Percentiles rank a stretch among this genome's conserved stretches.
Evolutionary conservation across 2,329 filamentous ascomycete species (phyloP).

Genomic region (Colletotrichum euphorbiae): DNA sequence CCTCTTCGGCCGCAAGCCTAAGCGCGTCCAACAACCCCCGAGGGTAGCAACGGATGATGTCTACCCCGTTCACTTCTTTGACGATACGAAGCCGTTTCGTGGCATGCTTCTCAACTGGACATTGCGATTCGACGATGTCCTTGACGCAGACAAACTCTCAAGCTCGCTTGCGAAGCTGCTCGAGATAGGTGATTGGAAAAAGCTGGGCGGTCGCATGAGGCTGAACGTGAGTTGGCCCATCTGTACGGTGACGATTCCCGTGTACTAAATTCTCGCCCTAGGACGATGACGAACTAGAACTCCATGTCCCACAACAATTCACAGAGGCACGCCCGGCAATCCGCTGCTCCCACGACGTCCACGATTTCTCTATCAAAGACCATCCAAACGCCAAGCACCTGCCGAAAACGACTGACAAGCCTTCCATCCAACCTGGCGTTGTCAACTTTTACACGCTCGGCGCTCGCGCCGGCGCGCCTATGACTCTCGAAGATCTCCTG

Average conservation of each 20-base stretch:
- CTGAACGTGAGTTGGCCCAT: slow-evolving; percentile 46
- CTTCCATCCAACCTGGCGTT: slow-evolving; percentile 37
- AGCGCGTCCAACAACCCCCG: slow-evolving; percentile 17
- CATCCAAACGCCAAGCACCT: slow-evolving; percentile 55
- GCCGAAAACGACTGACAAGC: slow-evolving; percentile 45
- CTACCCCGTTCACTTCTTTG: slow-evolving; percentile 49
- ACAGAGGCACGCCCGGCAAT: slow-evolving; percentile 52
- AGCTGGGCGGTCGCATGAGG: slow-evolving; percentile 59
- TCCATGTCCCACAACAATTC: slow-evolving; percentile 49
- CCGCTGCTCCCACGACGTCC: slow-evolving; percentile 51
- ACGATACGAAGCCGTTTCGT: slow-evolving; percentile 44
- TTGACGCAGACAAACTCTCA: slow-evolving; percentile 55
- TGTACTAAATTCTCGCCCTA: not conserved
- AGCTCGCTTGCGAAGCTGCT: slow-evolving; percentile 52
- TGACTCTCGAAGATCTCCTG: slow-evolving; percentile 53
- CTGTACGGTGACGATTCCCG: too few species aligned
- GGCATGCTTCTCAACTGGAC: slow-evolving; percentile 48
- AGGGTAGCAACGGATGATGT: slow-evolving; percentile 43
- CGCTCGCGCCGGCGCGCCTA: slow-evolving; percentile 37
- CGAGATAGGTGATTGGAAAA: slow-evolving; percentile 58
- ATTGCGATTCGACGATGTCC: slow-evolving; percentile 58
- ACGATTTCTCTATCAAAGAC: slow-evolving; percentile 52
- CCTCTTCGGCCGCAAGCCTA: slow-evolving; percentile 21
- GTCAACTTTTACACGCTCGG: slow-evolving; percentile 41
- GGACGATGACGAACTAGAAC: slow-evolving; percentile 45